phyloP scores from a whole-genome alignment of 768 basidiomycete species.

The Panellus pusillus region DNA sequence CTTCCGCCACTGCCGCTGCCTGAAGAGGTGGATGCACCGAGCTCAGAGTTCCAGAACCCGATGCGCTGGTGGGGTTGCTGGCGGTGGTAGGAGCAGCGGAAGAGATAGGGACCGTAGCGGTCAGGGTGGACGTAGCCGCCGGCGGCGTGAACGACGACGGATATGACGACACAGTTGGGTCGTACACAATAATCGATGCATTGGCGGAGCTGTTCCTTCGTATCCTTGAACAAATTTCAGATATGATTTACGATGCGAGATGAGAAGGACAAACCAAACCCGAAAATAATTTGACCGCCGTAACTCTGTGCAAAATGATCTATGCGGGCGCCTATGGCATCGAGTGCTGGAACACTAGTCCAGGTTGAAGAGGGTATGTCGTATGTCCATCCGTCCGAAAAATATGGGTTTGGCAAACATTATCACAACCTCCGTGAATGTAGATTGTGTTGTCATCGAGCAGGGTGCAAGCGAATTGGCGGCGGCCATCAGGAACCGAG shows the following conservation, averaged over 20 bases:
- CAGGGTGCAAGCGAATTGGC: conserved; percentile 58
- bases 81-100: conserved; percentile 25
- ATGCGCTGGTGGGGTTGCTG: conserved; percentile 14
- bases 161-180: conserved; percentile 42
- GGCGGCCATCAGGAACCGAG: conserved; percentile 54
- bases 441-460: conserved; percentile 57
- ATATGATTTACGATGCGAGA: not conserved
- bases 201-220: conserved; percentile 51
- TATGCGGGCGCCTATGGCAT: conserved; percentile 59
- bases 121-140: conserved; percentile 25
- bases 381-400: conserved; percentile 72
- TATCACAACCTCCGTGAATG: conserved; percentile 79
- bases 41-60: conserved; percentile 7
- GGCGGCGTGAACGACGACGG: conserved; percentile 43
- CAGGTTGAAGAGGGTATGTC: conserved; percentile 63
- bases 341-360: conserved; percentile 50
- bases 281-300: conserved; percentile 68
- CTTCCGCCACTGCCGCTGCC: conserved; percentile 11
- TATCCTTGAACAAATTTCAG: conserved; percentile 40
- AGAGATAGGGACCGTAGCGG: conserved; percentile 33
- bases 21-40: conserved; percentile 18
- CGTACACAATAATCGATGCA: conserved; percentile 55
- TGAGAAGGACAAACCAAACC: conserved; percentile 58
- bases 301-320: conserved; percentile 74
- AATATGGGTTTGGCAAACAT: conserved; percentile 44